phyloP scores from a whole-genome alignment of 257 asterid genomes.

The Salvia rosmarinus region DNA sequence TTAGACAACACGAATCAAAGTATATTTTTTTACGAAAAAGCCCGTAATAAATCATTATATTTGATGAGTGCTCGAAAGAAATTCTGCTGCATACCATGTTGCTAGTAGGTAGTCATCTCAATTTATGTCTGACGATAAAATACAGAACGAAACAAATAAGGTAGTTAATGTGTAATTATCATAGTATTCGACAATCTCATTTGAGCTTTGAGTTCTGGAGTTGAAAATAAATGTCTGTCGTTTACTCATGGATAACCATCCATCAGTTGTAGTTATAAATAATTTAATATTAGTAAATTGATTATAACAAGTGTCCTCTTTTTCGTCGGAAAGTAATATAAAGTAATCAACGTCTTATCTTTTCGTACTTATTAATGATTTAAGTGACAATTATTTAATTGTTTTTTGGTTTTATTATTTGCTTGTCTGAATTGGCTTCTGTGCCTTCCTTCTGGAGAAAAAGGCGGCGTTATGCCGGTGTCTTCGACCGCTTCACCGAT shows the following conservation, averaged over 20 bases:
- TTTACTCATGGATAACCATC: neutral
- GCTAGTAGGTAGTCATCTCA: no score
- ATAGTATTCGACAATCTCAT: neutral
- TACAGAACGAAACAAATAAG: neutral
- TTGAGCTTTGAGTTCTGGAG: neutral
- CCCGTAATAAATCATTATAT: no score
- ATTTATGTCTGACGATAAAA: no score
- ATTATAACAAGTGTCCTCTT: neutral
- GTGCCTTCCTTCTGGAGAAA: neutral
- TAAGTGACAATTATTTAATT: neutral
- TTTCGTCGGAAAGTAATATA: neutral
- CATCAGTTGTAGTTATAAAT: neutral
- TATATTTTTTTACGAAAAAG: no score
- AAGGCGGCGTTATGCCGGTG: no score
- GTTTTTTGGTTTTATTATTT: neutral
- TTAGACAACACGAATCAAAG: no score
- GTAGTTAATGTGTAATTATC: neutral
- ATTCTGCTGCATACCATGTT: no score
- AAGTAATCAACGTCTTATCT: neutral
- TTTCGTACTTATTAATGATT: neutral
- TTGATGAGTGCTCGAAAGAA: no score
- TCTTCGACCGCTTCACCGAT: no score
- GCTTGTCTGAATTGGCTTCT: conserved; percentile 28
- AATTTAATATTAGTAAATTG: neutral
- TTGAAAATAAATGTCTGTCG: neutral